Evolutionary conservation across 139 green algal species (phyloP).

Genomic region (Asterochloris erici): DNA sequence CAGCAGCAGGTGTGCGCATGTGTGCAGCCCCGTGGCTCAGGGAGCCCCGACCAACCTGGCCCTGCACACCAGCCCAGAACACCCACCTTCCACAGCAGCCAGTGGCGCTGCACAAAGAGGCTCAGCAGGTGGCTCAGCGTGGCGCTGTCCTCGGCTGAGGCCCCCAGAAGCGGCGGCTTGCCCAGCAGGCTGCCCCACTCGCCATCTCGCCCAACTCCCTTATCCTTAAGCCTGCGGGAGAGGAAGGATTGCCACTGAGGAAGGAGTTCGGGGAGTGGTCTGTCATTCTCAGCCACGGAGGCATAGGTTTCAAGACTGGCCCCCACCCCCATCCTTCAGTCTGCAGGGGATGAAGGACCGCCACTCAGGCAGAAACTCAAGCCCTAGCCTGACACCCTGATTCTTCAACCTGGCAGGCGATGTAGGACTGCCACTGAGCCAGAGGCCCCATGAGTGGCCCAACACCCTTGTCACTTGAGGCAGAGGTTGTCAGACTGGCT

Average conservation of each 20-base stretch:
- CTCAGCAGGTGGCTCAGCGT: conserved; percentile 72
- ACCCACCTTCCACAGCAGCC: conserved; percentile 79
- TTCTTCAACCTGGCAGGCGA: background rate
- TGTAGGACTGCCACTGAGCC: background rate
- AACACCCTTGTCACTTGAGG: background rate
- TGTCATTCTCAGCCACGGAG: background rate
- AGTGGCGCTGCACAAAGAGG: conserved; percentile 82
- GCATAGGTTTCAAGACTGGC: no score
- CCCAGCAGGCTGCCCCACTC: conserved; percentile 57
- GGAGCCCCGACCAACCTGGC: background rate
- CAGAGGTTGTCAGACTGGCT: no score
- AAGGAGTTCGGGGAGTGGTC: background rate
- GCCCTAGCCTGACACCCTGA: background rate
- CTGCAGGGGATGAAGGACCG: no score
- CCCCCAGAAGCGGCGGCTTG: conserved; percentile 47
- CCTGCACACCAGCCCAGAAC: background rate
- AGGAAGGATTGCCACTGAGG: background rate
- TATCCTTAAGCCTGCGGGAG: conserved; percentile 57
- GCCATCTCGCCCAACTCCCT: conserved; percentile 43
- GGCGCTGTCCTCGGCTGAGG: conserved; percentile 49
- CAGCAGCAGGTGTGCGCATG: no score
- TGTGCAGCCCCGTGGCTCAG: no score
- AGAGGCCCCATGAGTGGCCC: background rate
- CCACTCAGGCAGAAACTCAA: background rate
- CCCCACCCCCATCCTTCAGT: no score